phyloP scores from a whole-genome alignment of 176 grass and related monocot species.

The Calamus simplicifolius region DNA sequence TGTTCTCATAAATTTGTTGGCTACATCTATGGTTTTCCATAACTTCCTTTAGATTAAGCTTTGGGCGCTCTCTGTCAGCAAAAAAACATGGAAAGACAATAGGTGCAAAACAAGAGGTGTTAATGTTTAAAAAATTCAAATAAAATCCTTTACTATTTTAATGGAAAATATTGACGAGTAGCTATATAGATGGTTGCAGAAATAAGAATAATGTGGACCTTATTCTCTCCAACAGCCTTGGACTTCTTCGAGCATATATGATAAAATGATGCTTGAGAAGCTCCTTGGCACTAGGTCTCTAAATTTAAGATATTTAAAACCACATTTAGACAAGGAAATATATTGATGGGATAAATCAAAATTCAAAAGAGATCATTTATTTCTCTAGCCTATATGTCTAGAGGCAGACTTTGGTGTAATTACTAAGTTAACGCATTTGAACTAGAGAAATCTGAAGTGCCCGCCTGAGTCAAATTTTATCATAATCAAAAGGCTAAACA shows the following conservation, averaged over 20 bases:
- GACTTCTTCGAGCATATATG: conserved; percentile 82
- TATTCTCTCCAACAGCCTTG: conserved; percentile 97
- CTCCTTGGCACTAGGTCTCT: conserved; percentile 97
- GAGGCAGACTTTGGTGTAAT: no score
- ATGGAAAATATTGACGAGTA: background rate
- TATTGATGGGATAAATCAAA: no score
- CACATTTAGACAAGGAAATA: no score
- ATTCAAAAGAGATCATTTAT: no score
- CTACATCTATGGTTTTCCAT: conserved; percentile 42
- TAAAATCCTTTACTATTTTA: conserved; percentile 3
- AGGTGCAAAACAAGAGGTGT: conserved; percentile 10
- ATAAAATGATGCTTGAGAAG: conserved; percentile 96
- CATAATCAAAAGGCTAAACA: no score
- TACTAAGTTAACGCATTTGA: no score
- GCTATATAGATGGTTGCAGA: no score
- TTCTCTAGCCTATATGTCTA: no score
- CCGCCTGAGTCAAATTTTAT: no score
- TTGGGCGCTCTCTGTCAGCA: conserved; percentile 62
- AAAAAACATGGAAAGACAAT: conserved; percentile 19
- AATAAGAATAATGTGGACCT: conserved; percentile 25
- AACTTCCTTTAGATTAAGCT: conserved; percentile 47
- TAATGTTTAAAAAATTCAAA: conserved; percentile 11
- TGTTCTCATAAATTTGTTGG: conserved; percentile 40
- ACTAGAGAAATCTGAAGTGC: no score
- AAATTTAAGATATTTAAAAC: conserved; percentile 29